These are phyloP conservation scores for Talaromyces islandicus DNA, from an alignment of 2,329 filamentous ascomycete species.

Conservation along the genomic window DNA sequence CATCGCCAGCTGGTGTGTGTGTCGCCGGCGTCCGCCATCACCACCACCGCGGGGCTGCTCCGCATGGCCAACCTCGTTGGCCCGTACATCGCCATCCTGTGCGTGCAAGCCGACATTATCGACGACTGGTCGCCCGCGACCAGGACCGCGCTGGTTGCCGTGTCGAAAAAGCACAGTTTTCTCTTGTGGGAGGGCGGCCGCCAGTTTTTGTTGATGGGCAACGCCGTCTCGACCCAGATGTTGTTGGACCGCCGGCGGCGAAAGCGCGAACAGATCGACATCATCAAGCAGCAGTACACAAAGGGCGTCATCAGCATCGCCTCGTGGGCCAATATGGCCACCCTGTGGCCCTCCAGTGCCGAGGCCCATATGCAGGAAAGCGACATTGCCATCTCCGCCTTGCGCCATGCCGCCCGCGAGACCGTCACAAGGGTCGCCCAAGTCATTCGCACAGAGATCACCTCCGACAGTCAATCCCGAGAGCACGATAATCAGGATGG, in stretches of 20 bases:
- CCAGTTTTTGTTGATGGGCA: neutral
- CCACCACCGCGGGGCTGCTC: constrained; percentile 50
- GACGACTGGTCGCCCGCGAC: constrained; percentile 55
- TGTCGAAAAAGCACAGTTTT: constrained; percentile 33
- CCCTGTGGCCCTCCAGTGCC: constrained; percentile 33
- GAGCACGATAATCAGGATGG: neutral
- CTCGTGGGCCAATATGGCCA: constrained; percentile 33
- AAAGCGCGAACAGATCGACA: constrained; percentile 29
- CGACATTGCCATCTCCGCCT: constrained; percentile 36
- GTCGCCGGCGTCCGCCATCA: constrained; percentile 53
- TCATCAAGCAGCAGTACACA: constrained; percentile 34
- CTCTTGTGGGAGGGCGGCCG: constrained; percentile 35
- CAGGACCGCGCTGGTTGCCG: constrained; percentile 31
- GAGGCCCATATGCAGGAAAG: constrained; percentile 31
- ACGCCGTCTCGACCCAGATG: constrained; percentile 12
- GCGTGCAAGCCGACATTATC: constrained; percentile 58
- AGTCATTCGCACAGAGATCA: constrained; percentile 38
- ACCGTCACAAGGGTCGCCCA: constrained; percentile 32
- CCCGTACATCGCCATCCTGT: constrained; percentile 55
- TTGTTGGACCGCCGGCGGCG: constrained; percentile 20
- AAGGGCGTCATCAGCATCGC: constrained; percentile 32
- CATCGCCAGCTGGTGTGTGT: constrained; percentile 33
- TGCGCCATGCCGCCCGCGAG: constrained; percentile 36
- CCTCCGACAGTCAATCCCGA: constrained; percentile 17
- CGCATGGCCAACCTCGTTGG: constrained; percentile 53